These are phyloP conservation scores for Comarum palustre DNA, from an alignment of 306 rosid genomes.

Conservation along the genomic window DNA sequence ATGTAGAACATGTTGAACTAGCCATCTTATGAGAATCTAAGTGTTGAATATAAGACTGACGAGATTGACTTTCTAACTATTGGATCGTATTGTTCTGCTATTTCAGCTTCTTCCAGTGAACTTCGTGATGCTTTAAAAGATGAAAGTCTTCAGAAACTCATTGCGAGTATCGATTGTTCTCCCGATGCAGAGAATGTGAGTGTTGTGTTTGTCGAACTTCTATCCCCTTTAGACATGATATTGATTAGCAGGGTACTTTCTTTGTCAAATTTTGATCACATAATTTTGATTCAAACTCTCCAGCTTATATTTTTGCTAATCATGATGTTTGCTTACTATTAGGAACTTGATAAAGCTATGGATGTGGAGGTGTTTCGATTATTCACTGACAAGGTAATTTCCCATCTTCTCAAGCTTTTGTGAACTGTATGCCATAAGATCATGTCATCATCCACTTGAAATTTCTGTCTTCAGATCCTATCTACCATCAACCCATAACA, in stretches of 20 bases:
- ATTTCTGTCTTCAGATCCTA: slow-evolving; percentile 47
- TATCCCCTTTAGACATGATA: not conserved
- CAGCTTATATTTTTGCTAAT: slow-evolving; percentile 5
- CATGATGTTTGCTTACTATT: slow-evolving; percentile 21
- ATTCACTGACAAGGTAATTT: slow-evolving; percentile 63
- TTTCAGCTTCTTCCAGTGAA: slow-evolving; percentile 78
- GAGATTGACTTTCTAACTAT: not conserved
- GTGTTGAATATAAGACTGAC: slow-evolving; percentile 2
- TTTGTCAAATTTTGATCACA: not conserved
- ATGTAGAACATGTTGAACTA: not conserved
- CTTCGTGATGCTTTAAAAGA: slow-evolving; percentile 55
- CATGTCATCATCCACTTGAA: slow-evolving; percentile 14
- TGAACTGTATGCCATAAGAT: not conserved
- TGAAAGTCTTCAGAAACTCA: slow-evolving; percentile 55
- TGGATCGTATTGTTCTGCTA: slow-evolving; percentile 15
- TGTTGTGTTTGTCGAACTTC: not conserved
- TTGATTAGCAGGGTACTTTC: not conserved
- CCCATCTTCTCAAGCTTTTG: slow-evolving; percentile 8
- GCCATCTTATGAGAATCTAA: not conserved
- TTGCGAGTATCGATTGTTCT: slow-evolving; percentile 50
- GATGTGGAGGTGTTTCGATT: slow-evolving; percentile 50
- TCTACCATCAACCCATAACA: slow-evolving; percentile 44
- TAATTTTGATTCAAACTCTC: not conserved
- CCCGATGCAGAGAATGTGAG: slow-evolving; percentile 64
- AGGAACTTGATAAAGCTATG: slow-evolving; percentile 88